Evolutionary conservation across 2,329 filamentous ascomycete species (phyloP).

Genomic region (Colletotrichum sp.): DNA sequence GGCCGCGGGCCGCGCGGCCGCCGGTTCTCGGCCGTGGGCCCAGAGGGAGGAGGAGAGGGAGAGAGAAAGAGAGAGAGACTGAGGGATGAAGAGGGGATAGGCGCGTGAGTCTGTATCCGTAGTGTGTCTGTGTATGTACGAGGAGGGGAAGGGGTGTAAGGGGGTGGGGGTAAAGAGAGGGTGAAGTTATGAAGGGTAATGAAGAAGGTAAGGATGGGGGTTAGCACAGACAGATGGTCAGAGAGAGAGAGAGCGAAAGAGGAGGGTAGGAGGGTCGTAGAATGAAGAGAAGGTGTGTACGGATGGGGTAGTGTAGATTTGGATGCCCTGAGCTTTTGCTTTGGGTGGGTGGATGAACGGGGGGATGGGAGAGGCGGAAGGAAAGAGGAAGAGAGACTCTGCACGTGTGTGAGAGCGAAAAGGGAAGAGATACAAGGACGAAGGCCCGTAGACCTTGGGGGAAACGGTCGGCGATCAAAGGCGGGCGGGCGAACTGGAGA

Average conservation of each 20-base stretch:
- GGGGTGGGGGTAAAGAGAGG: background rate
- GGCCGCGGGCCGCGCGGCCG: too few species aligned
- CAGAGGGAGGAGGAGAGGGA: background rate
- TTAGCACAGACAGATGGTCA: background rate
- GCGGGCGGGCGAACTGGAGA: background rate
- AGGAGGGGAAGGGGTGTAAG: background rate
- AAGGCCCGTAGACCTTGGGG: background rate
- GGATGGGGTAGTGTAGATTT: too few species aligned
- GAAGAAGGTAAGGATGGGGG: background rate
- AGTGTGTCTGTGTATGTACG: background rate
- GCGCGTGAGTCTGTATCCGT: background rate
- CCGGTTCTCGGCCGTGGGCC: too few species aligned
- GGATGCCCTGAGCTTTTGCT: too few species aligned
- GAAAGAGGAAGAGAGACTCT: background rate
- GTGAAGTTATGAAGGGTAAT: background rate
- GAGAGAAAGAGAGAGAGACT: background rate
- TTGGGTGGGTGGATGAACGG: background rate
- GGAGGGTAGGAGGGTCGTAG: background rate
- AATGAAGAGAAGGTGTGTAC: background rate
- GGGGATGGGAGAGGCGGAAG: background rate
- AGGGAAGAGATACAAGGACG: background rate
- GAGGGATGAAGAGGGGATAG: background rate
- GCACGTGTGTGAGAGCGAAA: background rate
- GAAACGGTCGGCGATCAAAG: constrained; percentile 11
- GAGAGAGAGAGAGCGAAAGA: background rate